Evolutionary conservation across 148 eudicot species (phyloP).

Genomic region (Nyssa sinensis): DNA sequence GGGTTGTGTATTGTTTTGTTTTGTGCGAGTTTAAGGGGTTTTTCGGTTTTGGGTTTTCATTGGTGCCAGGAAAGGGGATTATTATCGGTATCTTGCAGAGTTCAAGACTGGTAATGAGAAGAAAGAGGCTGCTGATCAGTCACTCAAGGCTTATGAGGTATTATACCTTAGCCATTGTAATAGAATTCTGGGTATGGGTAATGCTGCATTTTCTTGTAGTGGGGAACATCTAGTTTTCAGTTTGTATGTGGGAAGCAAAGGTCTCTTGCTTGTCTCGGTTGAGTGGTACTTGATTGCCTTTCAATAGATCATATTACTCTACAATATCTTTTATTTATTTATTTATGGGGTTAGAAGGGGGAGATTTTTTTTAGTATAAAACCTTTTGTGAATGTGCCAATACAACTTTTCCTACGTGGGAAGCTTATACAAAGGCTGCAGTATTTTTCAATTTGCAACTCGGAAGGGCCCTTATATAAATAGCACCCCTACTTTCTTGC

Average conservation of each 20-base stretch:
- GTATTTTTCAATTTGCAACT: too few species aligned
- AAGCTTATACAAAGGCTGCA: too few species aligned
- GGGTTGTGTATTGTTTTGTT: neutral
- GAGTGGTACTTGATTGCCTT: neutral
- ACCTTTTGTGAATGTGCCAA: too few species aligned
- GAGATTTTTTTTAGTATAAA: too few species aligned
- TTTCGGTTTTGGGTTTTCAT: neutral
- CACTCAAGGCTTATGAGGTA: slow-evolving; percentile 38
- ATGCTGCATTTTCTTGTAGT: neutral
- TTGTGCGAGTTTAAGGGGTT: too few species aligned
- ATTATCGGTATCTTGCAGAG: slow-evolving; percentile 38
- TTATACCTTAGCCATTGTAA: neutral
- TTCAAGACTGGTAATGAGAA: slow-evolving; percentile 33
- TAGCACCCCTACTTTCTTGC: neutral
- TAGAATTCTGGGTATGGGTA: neutral
- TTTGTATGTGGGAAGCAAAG: neutral
- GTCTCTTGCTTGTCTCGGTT: neutral
- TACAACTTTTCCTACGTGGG: too few species aligned
- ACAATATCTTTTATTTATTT: neutral
- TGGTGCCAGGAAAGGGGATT: slow-evolving; percentile 38
- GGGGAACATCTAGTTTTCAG: neutral
- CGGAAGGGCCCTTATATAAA: too few species aligned
- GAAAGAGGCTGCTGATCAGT: slow-evolving; percentile 37
- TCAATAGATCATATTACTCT: neutral
- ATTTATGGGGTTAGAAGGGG: too few species aligned